Base-by-base conservation (phyloP, 139 green algal species). In the Chlamydomonas sphaeroides region DNA sequence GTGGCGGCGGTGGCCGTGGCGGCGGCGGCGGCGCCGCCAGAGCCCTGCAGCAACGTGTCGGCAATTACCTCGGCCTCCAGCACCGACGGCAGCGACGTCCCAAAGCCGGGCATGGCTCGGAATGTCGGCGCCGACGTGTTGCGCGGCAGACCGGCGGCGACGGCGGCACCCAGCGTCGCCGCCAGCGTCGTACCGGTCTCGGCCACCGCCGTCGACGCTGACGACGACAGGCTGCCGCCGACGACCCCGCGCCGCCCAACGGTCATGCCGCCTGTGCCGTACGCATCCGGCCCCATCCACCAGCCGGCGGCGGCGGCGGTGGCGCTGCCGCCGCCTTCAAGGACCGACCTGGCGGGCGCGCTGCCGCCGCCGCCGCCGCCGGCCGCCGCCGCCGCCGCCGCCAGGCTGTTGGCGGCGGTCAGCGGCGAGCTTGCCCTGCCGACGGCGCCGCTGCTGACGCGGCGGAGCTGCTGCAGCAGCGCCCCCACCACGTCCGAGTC, bases 71-170 rank as follows among this genome's bases (percentile, higher is more conserved):
- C 72, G 20, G 56, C 36, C 26, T 79, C 72, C 10, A 79, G 36
- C 30, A 79, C 72, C 17, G 72, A 79, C 25, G 72, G 72, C 36
- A 79, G 72, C 28, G 53, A 14, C 15, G 11, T 30, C 5, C 23
- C 56, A 14, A 18, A 5, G 23, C 35, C 28, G 0, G 28, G 25
- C 18, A 6, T 10, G 56, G 23, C n/a, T 10, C 72, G 72, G 72
- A 79, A 79, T 4, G 11, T 56, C n/a, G 72, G 72, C 0, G 72
- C 72, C 14, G 72, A 79, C 0, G 33, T 45, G 72, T 79, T 79
- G 38, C 72, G 53, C 0, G 72, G 72, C 21, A 79, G 72, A 25
- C 59, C 28, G 32, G 28, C 68, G 38, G 32, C n/a, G n/a, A n/a
- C n/a, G n/a, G n/a, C n/a, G n/a, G n/a, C n/a, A n/a, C n/a, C n/a